Conservation (phyloP, 257 asterid genomes). For the Lycium barbarum region DNA sequence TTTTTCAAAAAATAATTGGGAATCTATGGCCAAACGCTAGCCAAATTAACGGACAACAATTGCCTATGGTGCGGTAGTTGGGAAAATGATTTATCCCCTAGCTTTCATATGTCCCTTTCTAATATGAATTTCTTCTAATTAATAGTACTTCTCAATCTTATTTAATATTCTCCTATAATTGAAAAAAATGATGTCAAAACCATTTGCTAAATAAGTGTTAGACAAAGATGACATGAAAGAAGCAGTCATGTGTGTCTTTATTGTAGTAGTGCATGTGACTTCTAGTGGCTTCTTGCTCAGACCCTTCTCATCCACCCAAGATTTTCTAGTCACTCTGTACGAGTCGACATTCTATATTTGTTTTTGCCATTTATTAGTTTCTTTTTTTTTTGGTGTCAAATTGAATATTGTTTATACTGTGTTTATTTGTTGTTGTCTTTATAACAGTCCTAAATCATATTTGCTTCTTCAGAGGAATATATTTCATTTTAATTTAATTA, state of each 20-base stretch:
- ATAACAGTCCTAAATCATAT: no score
- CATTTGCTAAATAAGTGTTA: background rate
- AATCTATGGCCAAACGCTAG: no score
- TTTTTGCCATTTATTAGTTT: background rate
- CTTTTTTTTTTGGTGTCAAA: background rate
- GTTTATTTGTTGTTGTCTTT: no score
- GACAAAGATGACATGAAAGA: background rate
- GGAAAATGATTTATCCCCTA: background rate
- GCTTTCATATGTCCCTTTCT: background rate
- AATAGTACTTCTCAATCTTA: background rate
- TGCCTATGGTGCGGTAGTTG: background rate
- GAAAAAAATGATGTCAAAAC: background rate
- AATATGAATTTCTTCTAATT: background rate
- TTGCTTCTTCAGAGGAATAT: no score
- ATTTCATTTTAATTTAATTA: no score
- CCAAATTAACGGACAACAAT: no score
- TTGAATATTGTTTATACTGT: no score
- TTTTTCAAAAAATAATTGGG: no score
- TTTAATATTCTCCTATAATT: background rate
- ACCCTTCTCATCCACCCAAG: background rate
- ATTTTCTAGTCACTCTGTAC: background rate
- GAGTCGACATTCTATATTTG: background rate
- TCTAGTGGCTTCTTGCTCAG: background rate
- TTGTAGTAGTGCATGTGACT: conserved; percentile 27
- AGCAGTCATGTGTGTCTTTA: conserved; percentile 20